Conservation (phyloP, 1,139 yeast species). For the Protomyces lactucae-debilis region DNA sequence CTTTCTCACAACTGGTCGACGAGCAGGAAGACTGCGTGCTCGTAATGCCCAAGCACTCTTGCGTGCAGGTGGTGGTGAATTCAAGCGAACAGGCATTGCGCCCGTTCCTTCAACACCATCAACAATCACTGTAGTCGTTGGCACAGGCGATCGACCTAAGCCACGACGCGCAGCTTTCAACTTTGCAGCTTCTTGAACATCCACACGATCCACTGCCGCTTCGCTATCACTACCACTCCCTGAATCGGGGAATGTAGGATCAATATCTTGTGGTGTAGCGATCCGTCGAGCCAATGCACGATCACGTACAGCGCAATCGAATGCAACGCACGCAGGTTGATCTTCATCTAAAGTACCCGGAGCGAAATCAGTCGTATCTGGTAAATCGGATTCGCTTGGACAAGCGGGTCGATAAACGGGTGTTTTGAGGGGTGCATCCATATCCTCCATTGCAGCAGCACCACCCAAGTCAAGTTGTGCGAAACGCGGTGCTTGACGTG, state of each 20-base stretch:
- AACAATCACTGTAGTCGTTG: neutral
- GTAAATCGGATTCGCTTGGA: constrained; percentile 25
- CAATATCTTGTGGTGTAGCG: constrained; percentile 28
- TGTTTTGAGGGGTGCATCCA: neutral
- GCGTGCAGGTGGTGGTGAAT: neutral
- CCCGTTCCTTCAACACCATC: neutral
- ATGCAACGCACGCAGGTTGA: constrained; percentile 28
- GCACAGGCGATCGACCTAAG: neutral
- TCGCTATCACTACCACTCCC: constrained; percentile 19
- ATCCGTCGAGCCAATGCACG: constrained; percentile 11
- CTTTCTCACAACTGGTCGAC: neutral
- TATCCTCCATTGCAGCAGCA: neutral
- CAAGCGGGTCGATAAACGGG: constrained; percentile 26
- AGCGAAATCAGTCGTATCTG: constrained; percentile 28
- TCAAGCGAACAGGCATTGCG: neutral
- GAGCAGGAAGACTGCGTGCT: neutral
- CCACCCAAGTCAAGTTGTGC: neutral
- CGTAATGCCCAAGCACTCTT: neutral
- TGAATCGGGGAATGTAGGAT: constrained; percentile 28
- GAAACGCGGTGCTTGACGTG: neutral
- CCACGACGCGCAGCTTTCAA: neutral
- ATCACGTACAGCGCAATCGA: constrained; percentile 22
- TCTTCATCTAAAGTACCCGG: constrained; percentile 29
- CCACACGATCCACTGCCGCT: neutral
- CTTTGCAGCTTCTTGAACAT: neutral